A percentile compares a stretch with the other conserved stretches of the same genome.
These are phyloP conservation scores for Leishmania braziliensis DNA, from an alignment of 208 protist genomes.

Conservation along the genomic window DNA sequence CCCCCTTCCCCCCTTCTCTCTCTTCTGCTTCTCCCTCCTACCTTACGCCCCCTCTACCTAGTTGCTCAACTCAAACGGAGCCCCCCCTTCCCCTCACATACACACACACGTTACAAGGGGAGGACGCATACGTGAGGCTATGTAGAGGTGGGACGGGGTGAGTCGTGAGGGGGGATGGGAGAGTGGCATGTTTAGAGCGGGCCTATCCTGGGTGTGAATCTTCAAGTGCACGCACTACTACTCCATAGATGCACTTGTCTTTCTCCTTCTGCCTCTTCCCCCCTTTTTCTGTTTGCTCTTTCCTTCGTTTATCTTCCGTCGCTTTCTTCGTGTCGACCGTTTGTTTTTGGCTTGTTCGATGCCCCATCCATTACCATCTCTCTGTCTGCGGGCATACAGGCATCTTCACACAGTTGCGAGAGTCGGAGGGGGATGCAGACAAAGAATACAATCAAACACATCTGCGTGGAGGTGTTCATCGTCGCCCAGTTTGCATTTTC, in stretches of 20 bases:
- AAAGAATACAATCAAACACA: constrained; percentile 1
- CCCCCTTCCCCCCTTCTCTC: not conserved
- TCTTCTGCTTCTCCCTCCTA: not conserved
- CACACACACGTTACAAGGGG: not conserved
- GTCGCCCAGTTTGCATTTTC: not conserved
- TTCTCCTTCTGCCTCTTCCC: not conserved
- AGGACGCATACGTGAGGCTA: not conserved
- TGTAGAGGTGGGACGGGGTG: not conserved
- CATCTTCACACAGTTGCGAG: not conserved
- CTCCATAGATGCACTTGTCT: not conserved
- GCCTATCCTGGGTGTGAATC: not conserved
- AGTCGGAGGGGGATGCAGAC: not conserved
- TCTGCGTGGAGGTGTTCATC: not conserved
- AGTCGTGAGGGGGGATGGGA: not conserved
- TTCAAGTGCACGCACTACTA: not conserved
- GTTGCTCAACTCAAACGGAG: not conserved
- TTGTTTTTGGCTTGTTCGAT: not conserved
- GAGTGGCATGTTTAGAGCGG: not conserved
- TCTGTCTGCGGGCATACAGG: not conserved
- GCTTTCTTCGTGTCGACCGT: not conserved
- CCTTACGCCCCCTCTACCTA: not conserved
- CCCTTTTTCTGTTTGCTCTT: not conserved
- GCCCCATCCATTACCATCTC: not conserved
- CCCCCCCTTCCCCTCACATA: not conserved
- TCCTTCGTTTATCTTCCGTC: not conserved